These are phyloP conservation scores for Paxillus ammoniavirescens DNA, from an alignment of 768 basidiomycete species.

Conservation along the genomic window DNA sequence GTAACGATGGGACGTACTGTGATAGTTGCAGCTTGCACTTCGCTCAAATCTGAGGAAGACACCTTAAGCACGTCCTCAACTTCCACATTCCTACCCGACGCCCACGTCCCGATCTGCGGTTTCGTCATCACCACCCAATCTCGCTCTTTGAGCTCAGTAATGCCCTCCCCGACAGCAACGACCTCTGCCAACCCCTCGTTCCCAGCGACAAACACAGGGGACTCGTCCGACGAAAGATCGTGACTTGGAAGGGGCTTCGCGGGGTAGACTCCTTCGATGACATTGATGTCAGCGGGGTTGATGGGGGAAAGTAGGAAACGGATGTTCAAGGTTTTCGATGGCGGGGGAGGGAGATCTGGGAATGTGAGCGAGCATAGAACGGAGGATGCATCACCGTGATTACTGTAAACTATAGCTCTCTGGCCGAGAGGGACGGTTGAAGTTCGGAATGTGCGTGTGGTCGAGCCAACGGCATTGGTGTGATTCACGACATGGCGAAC, in stretches of 20 bases:
- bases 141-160: slow-evolving; percentile 44
- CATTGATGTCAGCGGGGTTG: slow-evolving; percentile 81
- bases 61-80: slow-evolving; percentile 61
- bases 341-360: slow-evolving; percentile 50
- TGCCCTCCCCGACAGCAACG: slow-evolving; percentile 55
- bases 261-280: slow-evolving; percentile 83
- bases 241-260: slow-evolving; percentile 47
- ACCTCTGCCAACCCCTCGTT: slow-evolving; percentile 78
- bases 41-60: slow-evolving; percentile 47
- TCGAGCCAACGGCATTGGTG: background rate
- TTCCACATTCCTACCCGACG: slow-evolving; percentile 50
- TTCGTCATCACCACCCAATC: slow-evolving; percentile 78
- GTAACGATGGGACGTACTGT: slow-evolving; percentile 44
- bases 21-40: slow-evolving; percentile 72
- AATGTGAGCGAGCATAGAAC: slow-evolving; percentile 57
- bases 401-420: slow-evolving; percentile 65
- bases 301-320: slow-evolving; percentile 70
- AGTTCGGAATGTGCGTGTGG: slow-evolving; percentile 28
- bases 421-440: slow-evolving; percentile 35
- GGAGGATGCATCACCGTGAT: slow-evolving; percentile 58
- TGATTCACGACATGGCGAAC: background rate
- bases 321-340: slow-evolving; percentile 59
- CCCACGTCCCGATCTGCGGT: slow-evolving; percentile 77
- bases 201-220: slow-evolving; percentile 60
- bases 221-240: slow-evolving; percentile 31